Evolutionary conservation across 331 rosid species (phyloP).

Genomic region (Spiraea crenata): DNA sequence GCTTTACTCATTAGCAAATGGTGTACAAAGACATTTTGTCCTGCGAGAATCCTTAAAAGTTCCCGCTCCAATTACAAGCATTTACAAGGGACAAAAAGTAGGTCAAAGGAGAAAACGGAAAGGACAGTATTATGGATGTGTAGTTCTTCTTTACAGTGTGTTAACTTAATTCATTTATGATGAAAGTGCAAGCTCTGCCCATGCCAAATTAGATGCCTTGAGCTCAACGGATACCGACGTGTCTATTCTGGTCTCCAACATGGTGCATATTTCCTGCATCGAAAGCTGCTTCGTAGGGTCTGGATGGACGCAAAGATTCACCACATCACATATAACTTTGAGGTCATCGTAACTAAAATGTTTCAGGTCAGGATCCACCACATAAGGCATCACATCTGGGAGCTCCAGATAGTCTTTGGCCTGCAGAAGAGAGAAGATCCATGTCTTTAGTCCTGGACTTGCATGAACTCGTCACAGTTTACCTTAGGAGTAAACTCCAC

Average conservation of each 20-base stretch:
- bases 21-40: conserved; percentile 53
- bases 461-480: not conserved
- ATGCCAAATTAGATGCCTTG: conserved; percentile 83
- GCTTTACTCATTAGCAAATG: conserved; percentile 20
- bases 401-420: conserved; percentile 82
- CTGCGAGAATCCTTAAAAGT: conserved; percentile 32
- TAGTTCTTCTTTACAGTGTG: conserved; percentile 52
- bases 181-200: conserved; percentile 95
- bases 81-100: conserved; percentile 42
- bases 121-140: conserved; percentile 29
- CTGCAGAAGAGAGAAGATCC: conserved; percentile 40
- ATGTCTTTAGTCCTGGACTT: conserved; percentile 2
- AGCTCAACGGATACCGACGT: conserved; percentile 64
- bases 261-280: conserved; percentile 65
- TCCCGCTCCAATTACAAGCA: conserved; percentile 37
- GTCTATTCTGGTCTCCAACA: conserved; percentile 83
- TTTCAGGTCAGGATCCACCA: conserved; percentile 86
- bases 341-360: conserved; percentile 73
- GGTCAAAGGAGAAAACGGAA: conserved; percentile 14
- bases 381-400: conserved; percentile 69
- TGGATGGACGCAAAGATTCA: conserved; percentile 62
- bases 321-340: conserved; percentile 72
- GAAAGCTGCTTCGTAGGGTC: conserved; percentile 53
- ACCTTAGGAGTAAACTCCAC: not conserved
- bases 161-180: conserved; percentile 50